Evolutionary conservation across 2,329 filamentous ascomycete species (phyloP), one percentile per base, ranked within the genome.

Genomic region (Fusarium azukiicola): DNA sequence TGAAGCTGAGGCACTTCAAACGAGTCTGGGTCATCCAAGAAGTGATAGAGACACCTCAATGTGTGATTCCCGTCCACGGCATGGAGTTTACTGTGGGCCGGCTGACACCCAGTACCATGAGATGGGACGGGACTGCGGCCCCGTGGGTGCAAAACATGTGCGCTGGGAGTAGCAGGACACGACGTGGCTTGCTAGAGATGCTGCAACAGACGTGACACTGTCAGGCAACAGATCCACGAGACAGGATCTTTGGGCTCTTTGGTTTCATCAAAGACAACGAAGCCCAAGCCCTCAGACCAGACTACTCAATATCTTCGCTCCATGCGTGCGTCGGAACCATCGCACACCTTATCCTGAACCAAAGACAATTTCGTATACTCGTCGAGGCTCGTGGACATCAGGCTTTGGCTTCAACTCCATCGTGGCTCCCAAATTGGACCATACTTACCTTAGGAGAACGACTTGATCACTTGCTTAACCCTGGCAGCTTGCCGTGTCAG

Each of bases 21-120:
- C 61, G 61, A 6, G 61, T 64, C 17, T 64, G 42, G 61, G 61
- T 64, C 23, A 32, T 64, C 6, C 61, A 64, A 21, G 61, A 64
- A 10, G 38, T 64, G 3, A 14, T 64, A n/a, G n/a, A n/a, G n/a
- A n/a, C n/a, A n/a, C 8, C 42, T 21, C 42, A 13, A 27, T 19
- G n/a, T 10, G 10, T 47, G 3, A 64, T 64, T n/a, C 61, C 61
- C 10, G 42, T 46, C 4, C 4, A 21, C 27, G 61, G 42, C 2
- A 14, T 44, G 10, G 38, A 64, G n/a, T 16, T 64, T 8, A 64
- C 17, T 3, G 23, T 11, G 13, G 17, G 58, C 4, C 58, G 23
- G 17, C 16, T 3, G 3, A 32, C 5, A 7, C n/a, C 42, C 17
- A 9, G n/a, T n/a, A 2, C 9, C 61, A 7, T 17, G 17, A 32